phyloP scores from a whole-genome alignment of 768 basidiomycete species.

The Hygrophorus russula region DNA sequence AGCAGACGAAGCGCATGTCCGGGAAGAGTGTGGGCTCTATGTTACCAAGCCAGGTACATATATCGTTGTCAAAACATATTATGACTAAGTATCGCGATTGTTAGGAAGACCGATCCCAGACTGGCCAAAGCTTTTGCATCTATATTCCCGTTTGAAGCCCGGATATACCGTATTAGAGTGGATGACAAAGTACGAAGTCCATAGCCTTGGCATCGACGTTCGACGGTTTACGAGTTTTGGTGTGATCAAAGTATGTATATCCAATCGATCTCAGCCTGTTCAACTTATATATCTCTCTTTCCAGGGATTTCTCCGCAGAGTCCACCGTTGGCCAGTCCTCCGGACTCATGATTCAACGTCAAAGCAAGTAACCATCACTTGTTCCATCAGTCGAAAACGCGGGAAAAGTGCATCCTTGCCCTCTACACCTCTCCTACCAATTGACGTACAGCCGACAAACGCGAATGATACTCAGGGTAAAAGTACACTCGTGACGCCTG shows the following conservation, averaged over 20 bases:
- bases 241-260: conserved; percentile 74
- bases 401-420: conserved; percentile 18
- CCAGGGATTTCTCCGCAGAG: conserved; percentile 83
- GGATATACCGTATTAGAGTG: conserved; percentile 80
- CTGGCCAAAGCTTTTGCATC: conserved; percentile 78
- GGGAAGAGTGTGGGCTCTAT: conserved; percentile 86
- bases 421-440: conserved; percentile 3
- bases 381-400: conserved; percentile 23
- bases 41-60: conserved; percentile 63
- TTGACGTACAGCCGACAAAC: not conserved
- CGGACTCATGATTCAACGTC: conserved; percentile 27
- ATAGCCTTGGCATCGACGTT: conserved; percentile 71
- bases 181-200: conserved; percentile 70
- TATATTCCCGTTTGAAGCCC: conserved; percentile 79
- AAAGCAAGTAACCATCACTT: conserved; percentile 9
- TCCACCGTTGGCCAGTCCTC: conserved; percentile 88
- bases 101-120: conserved; percentile 54
- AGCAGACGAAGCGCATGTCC: conserved; percentile 74
- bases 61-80: not conserved
- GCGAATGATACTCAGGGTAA: not conserved
- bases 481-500: no score
- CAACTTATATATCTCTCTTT: conserved; percentile 1
- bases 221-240: conserved; percentile 96
- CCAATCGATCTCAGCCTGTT: not conserved
- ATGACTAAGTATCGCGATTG: conserved; percentile 4